Conservation (phyloP, 192 early-diverging fungal genomes). For the Kickxella alabastrina region DNA sequence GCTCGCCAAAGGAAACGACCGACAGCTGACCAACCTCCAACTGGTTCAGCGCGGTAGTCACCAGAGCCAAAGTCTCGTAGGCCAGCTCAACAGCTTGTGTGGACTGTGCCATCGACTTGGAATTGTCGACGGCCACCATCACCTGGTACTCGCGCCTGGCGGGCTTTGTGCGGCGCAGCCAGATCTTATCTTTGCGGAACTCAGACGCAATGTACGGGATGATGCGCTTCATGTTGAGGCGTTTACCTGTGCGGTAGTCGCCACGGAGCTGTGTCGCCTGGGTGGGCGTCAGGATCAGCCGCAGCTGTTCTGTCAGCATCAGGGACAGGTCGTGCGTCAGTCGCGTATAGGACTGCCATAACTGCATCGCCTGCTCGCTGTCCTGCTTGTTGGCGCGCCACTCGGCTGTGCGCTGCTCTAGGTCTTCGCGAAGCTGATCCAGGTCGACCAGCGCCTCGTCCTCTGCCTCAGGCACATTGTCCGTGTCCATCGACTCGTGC, state of each 20-base stretch:
- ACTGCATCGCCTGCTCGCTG: conserved; percentile 53
- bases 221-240: conserved; percentile 98
- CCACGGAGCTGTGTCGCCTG: conserved; percentile 94
- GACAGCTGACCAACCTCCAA: conserved; percentile 92
- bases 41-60: conserved; percentile 88
- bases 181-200: conserved; percentile 99
- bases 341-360: conserved; percentile 89
- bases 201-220: conserved; percentile 98
- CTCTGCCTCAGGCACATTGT: conserved; percentile 24
- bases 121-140: conserved; percentile 97
- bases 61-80: conserved; percentile 88
- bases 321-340: conserved; percentile 89
- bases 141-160: conserved; percentile 97
- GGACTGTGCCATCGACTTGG: conserved; percentile 89
- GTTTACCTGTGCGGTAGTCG: conserved; percentile 97
- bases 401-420: conserved; percentile 71
- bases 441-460: conserved; percentile 49
- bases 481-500: conserved; percentile 14
- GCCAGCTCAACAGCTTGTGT: conserved; percentile 77
- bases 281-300: conserved; percentile 95
- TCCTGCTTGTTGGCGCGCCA: conserved; percentile 66
- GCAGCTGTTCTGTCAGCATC: conserved; percentile 88
- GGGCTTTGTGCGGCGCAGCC: conserved; percentile 95
- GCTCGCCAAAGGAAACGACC: conserved; percentile 88
- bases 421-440: conserved; percentile 71